Percentiles rank a stretch among this genome's conserved stretches.
Evolutionary conservation across 805 yeast genomes (phyloP).

Genomic region (Metschnikowia bowlesiae): DNA sequence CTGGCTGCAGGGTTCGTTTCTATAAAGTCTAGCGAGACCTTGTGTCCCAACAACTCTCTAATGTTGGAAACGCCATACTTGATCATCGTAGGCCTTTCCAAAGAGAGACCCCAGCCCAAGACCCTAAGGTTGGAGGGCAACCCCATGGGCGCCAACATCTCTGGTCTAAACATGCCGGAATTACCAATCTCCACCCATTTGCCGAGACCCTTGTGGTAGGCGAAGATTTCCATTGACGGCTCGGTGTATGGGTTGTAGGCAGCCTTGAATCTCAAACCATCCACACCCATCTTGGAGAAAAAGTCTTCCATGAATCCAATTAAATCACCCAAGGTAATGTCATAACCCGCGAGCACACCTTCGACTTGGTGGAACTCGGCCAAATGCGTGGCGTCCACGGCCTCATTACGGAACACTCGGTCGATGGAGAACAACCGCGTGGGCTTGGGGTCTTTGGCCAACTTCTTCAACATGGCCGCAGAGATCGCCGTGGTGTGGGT

Average conservation of each 20-base stretch:
- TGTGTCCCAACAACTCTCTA: constrained; percentile 95
- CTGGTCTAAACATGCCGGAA: constrained; percentile 99
- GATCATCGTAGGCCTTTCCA: constrained; percentile 99
- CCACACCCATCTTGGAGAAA: constrained; percentile 96
- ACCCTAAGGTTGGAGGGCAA: constrained; percentile 91
- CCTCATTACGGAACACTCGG: constrained; percentile 98
- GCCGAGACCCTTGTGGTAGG: constrained; percentile 89
- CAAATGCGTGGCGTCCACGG: constrained; percentile 98
- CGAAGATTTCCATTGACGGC: constrained; percentile 95
- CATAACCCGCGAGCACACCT: constrained; percentile 97
- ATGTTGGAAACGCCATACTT: constrained; percentile 94
- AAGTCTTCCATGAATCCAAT: constrained; percentile 98
- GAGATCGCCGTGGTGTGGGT: constrained; percentile 98
- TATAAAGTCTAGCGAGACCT: constrained; percentile 89
- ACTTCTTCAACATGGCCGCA: constrained; percentile 76
- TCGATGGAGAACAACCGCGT: constrained; percentile 92
- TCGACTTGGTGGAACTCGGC: constrained; percentile 99
- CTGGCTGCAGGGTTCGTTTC: constrained; percentile 98
- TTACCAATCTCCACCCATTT: constrained; percentile 99
- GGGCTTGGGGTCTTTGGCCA: constrained; percentile 87
- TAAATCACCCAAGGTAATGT: constrained; percentile 89
- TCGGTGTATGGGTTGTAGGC: constrained; percentile 99
- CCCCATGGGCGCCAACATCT: constrained; percentile 98
- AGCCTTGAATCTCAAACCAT: constrained; percentile 92
- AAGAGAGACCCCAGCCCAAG: constrained; percentile 93